phyloP scores from a whole-genome alignment of 805 yeast genomes.

The Candida jianshihensis region DNA sequence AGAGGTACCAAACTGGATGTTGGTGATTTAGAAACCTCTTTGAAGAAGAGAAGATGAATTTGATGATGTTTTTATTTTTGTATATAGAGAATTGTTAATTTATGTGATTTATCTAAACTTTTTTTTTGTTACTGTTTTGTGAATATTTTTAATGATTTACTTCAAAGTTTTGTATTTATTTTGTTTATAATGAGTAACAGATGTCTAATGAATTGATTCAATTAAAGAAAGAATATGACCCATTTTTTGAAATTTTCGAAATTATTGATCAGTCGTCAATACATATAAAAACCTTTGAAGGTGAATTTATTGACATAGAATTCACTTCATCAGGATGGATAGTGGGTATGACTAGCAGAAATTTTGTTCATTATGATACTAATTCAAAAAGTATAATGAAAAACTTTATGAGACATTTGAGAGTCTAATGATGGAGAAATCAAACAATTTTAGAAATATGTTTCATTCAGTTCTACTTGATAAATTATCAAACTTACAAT shows the following conservation, averaged over 20 bases:
- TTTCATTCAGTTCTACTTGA: slow-evolving; percentile 7
- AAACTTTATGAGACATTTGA: slow-evolving; percentile 23
- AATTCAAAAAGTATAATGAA: no score
- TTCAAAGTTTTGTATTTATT: slow-evolving; percentile 1
- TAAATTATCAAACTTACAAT: slow-evolving; percentile 2
- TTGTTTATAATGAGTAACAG: neutral
- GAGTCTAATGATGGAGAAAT: slow-evolving; percentile 16
- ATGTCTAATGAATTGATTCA: slow-evolving; percentile 1
- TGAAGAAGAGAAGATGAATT: slow-evolving; percentile 24
- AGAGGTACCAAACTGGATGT: slow-evolving; percentile 75
- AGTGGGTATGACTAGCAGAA: slow-evolving; percentile 1
- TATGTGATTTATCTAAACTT: no score
- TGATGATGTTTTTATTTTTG: no score
- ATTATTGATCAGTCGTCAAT: slow-evolving; percentile 1
- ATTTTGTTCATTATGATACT: no score
- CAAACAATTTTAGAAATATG: slow-evolving; percentile 2
- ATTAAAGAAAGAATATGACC: slow-evolving; percentile 5
- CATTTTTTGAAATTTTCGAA: slow-evolving; percentile 2
- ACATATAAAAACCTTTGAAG: slow-evolving; percentile 9
- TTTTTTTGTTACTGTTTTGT: no score
- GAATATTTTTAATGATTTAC: no score
- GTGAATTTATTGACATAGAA: neutral
- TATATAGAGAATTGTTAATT: no score
- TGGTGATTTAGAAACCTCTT: slow-evolving; percentile 51
- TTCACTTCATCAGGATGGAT: slow-evolving; percentile 11